Evolutionary conservation across 139 green algal species (phyloP), one percentile per base, ranked within the genome.

Genomic region (Diplosphaera chodatii): DNA sequence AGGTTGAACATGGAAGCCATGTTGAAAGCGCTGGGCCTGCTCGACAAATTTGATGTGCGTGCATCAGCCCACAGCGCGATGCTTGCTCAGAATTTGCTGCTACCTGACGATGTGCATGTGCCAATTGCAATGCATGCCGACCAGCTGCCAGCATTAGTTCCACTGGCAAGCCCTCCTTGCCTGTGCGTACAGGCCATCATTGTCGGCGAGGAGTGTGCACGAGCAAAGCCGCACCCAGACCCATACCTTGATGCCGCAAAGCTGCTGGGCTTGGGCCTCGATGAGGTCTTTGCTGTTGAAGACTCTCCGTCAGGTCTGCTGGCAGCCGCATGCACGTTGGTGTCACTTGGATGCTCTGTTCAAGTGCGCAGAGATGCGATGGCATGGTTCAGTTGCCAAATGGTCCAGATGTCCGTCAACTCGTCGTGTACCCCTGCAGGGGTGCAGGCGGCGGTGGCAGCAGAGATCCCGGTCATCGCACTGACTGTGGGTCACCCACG

Each of bases 181-280:
- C 25, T 3, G 3, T 5, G 65, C 1, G n/a, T 22, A 32, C 77
- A 87, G 76, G 69, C 66, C 28, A 64, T 91, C 29, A 71, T 91
- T 1, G 64, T 91, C 30, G 86, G 83, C 18, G 77, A 87, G 72
- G 86, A 93, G 70, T 94, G 87, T 69, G 68, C 33, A 0, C 67
- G 80, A 0, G 69, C 89, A 21, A 96, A 96, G 79, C 90, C 90
- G 0, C 77, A 83, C 70, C 90, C 88, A 1, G 87, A 94, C 37
- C 90, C 90, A 13, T 96, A 96, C 77, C 69, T 82, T 31, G 66
- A 78, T 3, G 90, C 68, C 4, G 71, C 94, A 78, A 29, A 75
- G 28, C 33, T 74, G 40, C 55, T 93, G 15, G 86, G 84, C 1
- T 59, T 92, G 63, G 32, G 66, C 2, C 34, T 74, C 3, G 55